A percentile compares a stretch with the other conserved stretches of the same genome.
phyloP scores from a whole-genome alignment of 192 early-diverging fungal species.

The Backusella psychrophila region DNA sequence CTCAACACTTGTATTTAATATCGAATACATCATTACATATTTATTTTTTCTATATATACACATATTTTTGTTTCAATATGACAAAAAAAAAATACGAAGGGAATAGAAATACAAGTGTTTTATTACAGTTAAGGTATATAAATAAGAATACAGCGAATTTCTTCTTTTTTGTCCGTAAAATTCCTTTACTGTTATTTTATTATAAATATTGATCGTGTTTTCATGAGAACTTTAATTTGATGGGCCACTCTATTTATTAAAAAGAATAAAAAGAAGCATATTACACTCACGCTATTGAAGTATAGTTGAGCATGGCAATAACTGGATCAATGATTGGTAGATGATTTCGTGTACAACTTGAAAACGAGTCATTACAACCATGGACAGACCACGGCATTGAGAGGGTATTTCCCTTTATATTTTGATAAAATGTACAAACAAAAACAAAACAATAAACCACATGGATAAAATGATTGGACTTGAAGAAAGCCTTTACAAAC shows the following conservation, averaged over 20 bases:
- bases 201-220: neutral
- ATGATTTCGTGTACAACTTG: neutral
- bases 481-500: neutral
- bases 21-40: neutral
- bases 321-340: neutral
- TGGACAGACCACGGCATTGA: neutral
- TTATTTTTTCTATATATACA: neutral
- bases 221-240: constrained; percentile 1
- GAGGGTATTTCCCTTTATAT: neutral
- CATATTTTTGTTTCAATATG: neutral
- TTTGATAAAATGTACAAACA: neutral
- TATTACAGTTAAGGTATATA: neutral
- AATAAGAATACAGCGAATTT: neutral
- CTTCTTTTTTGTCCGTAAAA: neutral
- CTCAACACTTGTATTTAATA: neutral
- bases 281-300: neutral
- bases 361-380: constrained; percentile 4
- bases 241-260: neutral
- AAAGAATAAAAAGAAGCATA: neutral
- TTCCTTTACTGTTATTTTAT: neutral
- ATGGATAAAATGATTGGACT: neutral
- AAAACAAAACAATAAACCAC: neutral
- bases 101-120: neutral
- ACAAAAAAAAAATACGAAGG: neutral
- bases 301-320: neutral